Evolutionary conservation across 202 grass and related monocot species (phyloP), one percentile per base, ranked within the genome.

Genomic region (Schoenoplectus triqueter): DNA sequence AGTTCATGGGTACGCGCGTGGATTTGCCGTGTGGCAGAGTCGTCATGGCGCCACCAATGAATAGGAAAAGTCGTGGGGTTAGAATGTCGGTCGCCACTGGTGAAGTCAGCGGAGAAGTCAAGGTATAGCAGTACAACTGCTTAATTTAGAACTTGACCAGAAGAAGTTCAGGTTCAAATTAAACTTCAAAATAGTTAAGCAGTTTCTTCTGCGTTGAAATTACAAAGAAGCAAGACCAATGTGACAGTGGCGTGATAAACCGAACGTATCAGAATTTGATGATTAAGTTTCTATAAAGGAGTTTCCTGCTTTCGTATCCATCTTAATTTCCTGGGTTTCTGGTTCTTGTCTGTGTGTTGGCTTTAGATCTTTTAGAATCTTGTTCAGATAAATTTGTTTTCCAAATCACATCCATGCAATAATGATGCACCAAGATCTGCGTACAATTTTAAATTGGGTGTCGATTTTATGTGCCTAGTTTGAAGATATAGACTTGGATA

Each of bases 191-290:
- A 15, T 59, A 15, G 15, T 59, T 14, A 59, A 3, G 55, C 55
- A 59, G 13, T 21, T 80, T 44, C 44, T 44, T 13, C 6, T 69
- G 66, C 13, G 44, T 64, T 40, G 41, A 61, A 41, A 46, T 80
- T 17, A 60, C 8, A 94, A 87, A 87, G 88, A 90, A 64, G 92
- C 94, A 62, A 86, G 94, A 95, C 88, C 87, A 91, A 11, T 31
- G 41, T 98, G 41, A 95, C 92, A 89, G 89, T 95, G 77, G 91
- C 91, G 70, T 89, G 92, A 73, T 13, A 15, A 10, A 59, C 14
- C 15, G 55, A 59, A 13, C 3, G 55, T 59, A 59, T 59, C 0
- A 13, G 55, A 14, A 13, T 15, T 31, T 2, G 55, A 59, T 59
- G 55, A 4, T 59, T 56, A 56, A 11, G 8, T 59, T 4, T 11